A percentile compares a stretch with the other conserved stretches of the same genome.
Conservation (phyloP, 2,329 filamentous ascomycete genomes). For the Annulohypoxylon truncatum region DNA sequence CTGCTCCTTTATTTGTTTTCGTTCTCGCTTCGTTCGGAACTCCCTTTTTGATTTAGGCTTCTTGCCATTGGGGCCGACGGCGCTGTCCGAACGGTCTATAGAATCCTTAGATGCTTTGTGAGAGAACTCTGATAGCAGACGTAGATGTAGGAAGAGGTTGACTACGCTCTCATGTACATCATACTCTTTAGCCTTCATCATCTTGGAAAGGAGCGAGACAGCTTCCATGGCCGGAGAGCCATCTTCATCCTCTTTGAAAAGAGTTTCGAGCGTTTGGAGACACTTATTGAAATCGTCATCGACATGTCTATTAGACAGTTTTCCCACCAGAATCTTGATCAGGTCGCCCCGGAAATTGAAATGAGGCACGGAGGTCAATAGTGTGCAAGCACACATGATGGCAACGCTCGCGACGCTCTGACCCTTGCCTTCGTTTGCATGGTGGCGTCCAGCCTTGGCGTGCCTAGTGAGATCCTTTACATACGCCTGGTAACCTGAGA, state of each 20-base stretch:
- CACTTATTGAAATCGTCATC: slow-evolving; percentile 84
- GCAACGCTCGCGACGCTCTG: slow-evolving; percentile 76
- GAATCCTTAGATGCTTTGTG: slow-evolving; percentile 83
- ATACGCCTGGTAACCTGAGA: slow-evolving; percentile 87
- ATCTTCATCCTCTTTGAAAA: slow-evolving; percentile 90
- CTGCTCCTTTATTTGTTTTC: slow-evolving; percentile 85
- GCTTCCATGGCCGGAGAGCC: slow-evolving; percentile 89
- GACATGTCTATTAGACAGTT: slow-evolving; percentile 77
- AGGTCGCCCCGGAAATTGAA: slow-evolving; percentile 96
- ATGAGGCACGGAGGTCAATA: slow-evolving; percentile 86
- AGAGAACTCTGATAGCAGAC: slow-evolving; percentile 87
- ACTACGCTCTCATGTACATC: slow-evolving; percentile 85
- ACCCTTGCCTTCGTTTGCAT: slow-evolving; percentile 53
- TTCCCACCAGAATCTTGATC: slow-evolving; percentile 85
- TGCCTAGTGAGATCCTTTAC: slow-evolving; percentile 78
- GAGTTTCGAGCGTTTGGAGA: slow-evolving; percentile 78
- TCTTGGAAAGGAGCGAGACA: slow-evolving; percentile 85
- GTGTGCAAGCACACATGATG: slow-evolving; percentile 84
- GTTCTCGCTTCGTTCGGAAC: slow-evolving; percentile 88
- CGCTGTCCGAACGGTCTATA: slow-evolving; percentile 67
- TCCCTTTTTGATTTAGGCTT: slow-evolving; percentile 80
- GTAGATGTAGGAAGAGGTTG: slow-evolving; percentile 90
- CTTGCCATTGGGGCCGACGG: slow-evolving; percentile 56
- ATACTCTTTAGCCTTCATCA: slow-evolving; percentile 92
- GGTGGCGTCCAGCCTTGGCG: slow-evolving; percentile 64